Conservation (phyloP, 2,329 filamentous ascomycete species). For the Aspergillus sp. region DNA sequence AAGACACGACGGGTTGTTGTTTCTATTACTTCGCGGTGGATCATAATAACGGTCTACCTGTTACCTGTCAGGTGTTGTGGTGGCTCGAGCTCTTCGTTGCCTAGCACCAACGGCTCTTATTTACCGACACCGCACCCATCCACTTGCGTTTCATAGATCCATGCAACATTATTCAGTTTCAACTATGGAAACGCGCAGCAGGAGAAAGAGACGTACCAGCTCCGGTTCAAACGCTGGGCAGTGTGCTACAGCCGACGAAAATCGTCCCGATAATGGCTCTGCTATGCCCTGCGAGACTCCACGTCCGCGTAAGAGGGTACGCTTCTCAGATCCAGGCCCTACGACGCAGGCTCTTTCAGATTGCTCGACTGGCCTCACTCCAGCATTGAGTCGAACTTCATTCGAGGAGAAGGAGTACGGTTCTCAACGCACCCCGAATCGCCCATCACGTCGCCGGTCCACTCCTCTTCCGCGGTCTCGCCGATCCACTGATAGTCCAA, state of each 20-base stretch:
- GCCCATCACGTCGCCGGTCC: constrained; percentile 32
- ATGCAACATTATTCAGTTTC: not conserved
- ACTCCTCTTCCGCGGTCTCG: constrained; percentile 30
- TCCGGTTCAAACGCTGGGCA: constrained; percentile 12
- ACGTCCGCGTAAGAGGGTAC: constrained; percentile 42
- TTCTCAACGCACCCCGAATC: constrained; percentile 29
- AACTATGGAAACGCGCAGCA: constrained; percentile 27
- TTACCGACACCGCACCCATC: not conserved
- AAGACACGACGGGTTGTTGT: not conserved
- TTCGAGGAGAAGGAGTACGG: constrained; percentile 29
- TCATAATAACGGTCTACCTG: constrained; percentile 12
- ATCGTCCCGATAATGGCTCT: not conserved
- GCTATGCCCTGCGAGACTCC: constrained; percentile 25
- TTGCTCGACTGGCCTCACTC: constrained; percentile 46
- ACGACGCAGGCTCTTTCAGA: constrained; percentile 19
- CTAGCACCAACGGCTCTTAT: not conserved
- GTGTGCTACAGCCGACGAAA: constrained; percentile 2
- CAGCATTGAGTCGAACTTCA: constrained; percentile 41
- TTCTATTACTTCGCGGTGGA: constrained; percentile 5
- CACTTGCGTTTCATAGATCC: not conserved
- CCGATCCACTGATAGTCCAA: constrained; percentile 21
- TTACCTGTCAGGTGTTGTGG: not conserved
- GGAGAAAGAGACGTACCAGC: constrained; percentile 29
- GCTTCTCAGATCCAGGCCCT: constrained; percentile 47
- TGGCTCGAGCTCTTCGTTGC: constrained; percentile 1